Evolutionary conservation across 495 filamentous ascomycete genomes (phyloP).

Genomic region (Daldinia grandis): DNA sequence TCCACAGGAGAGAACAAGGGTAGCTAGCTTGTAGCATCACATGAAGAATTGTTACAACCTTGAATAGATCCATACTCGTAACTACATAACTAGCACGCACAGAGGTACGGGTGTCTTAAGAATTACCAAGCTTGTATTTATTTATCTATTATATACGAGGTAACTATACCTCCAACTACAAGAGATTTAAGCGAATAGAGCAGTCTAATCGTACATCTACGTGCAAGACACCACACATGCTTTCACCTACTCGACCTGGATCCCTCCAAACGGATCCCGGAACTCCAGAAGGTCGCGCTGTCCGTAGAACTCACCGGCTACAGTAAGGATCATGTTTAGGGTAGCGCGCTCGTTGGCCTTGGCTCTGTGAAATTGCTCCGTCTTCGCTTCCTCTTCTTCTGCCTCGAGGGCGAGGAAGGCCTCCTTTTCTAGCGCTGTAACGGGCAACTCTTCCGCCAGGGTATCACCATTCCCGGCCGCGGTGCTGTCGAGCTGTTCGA

Average conservation of each 20-base stretch:
- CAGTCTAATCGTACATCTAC: constrained; percentile 1
- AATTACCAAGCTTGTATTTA: background rate
- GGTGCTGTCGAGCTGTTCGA: constrained; percentile 53
- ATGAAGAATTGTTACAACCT: background rate
- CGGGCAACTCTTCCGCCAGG: constrained; percentile 17
- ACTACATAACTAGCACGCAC: background rate
- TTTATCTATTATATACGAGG: background rate
- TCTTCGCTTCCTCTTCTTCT: constrained; percentile 25
- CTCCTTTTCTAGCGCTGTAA: constrained; percentile 27
- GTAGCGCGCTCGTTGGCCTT: constrained; percentile 63
- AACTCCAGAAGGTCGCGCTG: constrained; percentile 85
- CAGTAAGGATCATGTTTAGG: constrained; percentile 90
- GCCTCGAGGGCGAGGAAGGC: constrained; percentile 36
- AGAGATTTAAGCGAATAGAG: background rate
- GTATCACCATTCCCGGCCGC: constrained; percentile 11
- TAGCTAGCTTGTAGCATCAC: background rate
- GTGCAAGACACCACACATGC: background rate
- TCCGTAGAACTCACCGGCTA: constrained; percentile 89
- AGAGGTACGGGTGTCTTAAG: background rate
- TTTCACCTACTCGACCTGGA: constrained; percentile 37
- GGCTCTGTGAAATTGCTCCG: constrained; percentile 30
- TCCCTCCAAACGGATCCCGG: constrained; percentile 61
- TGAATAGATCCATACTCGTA: background rate
- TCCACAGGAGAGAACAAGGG: background rate
- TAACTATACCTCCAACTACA: background rate